A percentile compares a stretch with the other conserved stretches of the same genome.
Conservation (phyloP, 2,329 filamentous ascomycete genomes). For the Conoideocrella luteorostrata region DNA sequence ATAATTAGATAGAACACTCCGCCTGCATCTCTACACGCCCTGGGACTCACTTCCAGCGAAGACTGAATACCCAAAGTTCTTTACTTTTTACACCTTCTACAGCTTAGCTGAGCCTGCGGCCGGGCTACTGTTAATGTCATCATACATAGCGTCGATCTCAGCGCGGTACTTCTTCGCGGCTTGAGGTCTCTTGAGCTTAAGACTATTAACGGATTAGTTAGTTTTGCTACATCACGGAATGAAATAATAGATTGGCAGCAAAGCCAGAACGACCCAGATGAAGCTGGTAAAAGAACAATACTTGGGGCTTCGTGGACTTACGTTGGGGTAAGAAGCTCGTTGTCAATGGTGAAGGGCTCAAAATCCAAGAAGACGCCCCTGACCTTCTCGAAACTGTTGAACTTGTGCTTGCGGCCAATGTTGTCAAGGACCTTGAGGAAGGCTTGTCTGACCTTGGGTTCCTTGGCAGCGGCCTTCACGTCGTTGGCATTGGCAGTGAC, state of each 20-base stretch:
- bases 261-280: not conserved
- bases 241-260: not conserved
- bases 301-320: slow-evolving; percentile 42
- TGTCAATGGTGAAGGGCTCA: slow-evolving; percentile 90
- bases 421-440: slow-evolving; percentile 73
- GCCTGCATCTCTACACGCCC: too few species aligned
- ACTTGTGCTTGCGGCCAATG: slow-evolving; percentile 76
- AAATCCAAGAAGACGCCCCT: slow-evolving; percentile 66
- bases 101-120: slow-evolving; percentile 6
- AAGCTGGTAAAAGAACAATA: not conserved
- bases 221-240: not conserved
- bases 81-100: not conserved
- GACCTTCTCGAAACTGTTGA: slow-evolving; percentile 86
- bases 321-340: slow-evolving; percentile 84
- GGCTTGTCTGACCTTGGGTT: slow-evolving; percentile 66
- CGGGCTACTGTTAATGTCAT: slow-evolving; percentile 35
- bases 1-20: not conserved
- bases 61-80: too few species aligned
- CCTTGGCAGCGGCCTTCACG: slow-evolving; percentile 58
- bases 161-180: slow-evolving; percentile 44
- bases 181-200: slow-evolving; percentile 56
- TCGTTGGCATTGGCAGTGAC: slow-evolving; percentile 61
- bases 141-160: slow-evolving; percentile 52
- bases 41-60: too few species aligned
- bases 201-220: slow-evolving; percentile 28